A percentile compares a stretch with the other conserved stretches of the same genome.
Evolutionary conservation across 2,329 filamentous ascomycete species (phyloP).

Genomic region (Fusarium tupiense): DNA sequence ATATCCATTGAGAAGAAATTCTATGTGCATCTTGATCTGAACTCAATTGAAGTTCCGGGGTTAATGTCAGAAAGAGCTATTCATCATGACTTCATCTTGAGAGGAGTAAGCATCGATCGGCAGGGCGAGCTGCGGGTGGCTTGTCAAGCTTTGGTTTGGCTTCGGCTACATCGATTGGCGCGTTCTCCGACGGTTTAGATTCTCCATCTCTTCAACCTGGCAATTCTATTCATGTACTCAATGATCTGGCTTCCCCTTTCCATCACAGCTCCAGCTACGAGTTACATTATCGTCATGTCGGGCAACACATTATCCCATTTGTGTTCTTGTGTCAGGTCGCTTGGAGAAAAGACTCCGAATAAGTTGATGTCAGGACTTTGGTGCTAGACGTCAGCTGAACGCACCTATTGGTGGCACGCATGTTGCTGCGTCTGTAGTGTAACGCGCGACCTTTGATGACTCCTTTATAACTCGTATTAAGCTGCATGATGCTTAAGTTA

Average conservation of each 20-base stretch:
- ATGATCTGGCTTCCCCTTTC: no score
- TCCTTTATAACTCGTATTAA: background rate
- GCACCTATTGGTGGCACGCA: background rate
- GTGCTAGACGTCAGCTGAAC: background rate
- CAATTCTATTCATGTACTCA: background rate
- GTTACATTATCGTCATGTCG: fast-evolving
- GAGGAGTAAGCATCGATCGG: slow-evolving; percentile 2
- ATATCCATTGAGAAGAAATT: background rate
- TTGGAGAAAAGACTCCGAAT: background rate
- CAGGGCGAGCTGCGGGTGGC: slow-evolving; percentile 10
- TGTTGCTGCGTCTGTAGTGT: background rate
- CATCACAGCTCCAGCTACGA: no score
- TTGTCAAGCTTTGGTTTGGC: background rate
- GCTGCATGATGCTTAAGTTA: background rate
- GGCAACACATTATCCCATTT: background rate
- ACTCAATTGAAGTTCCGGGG: background rate
- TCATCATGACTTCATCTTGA: slow-evolving; percentile 6
- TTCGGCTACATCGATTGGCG: background rate
- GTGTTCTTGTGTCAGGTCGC: background rate
- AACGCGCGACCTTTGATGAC: background rate
- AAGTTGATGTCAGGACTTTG: background rate
- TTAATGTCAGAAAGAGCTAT: background rate
- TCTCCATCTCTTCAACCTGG: background rate
- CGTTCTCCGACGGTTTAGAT: background rate
- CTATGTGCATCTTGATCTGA: background rate